Evolutionary conservation across 352 stramenopile genomes (phyloP), one percentile per base, ranked within the genome.

Genomic region (Phytopythium vexans): DNA sequence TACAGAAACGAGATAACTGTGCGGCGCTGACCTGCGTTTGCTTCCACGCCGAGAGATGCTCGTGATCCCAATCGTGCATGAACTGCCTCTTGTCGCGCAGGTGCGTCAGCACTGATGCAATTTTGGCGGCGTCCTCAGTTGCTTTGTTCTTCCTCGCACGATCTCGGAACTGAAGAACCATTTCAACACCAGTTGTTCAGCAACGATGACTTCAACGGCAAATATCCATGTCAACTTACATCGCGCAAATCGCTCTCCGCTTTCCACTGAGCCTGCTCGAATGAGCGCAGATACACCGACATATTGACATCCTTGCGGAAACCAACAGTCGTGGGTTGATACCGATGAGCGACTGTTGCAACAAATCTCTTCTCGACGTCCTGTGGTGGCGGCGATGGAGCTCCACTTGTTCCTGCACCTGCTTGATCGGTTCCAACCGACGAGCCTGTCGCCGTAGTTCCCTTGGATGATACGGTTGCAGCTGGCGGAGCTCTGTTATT

Each of bases 291-390:
- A 32, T 91, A 60, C 6, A 91, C 70, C 0, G 63, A 74, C 73
- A 86, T 91, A 56, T 91, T 72, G 50, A 91, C 59, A n/a, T 66
- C 65, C 49, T 89, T 87, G 52, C 74, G 43, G 54, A 88, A 88
- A 10, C 56, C 48, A 16, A 86, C 48, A 0, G 82, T 63, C 12
- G 54, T 71, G 6, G 81, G 77, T 8, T 74, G 67, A 9, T 76
- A 66, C 43, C 72, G 59, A n/a, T 73, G 61, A 9, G 49, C 64
- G 4, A 60, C 79, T 15, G 77, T 56, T 32, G 57, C 58, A 12
- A 87, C 52, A 35, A 91, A 88, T 2, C 74, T 69, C 55, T 89
- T 66, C 41, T 83, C 77, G 11, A 86, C 43, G 52, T 89, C 74
- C n/a, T 54, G 64, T 1, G 62, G 52, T 32, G 45, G 50, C 27